Base-by-base conservation (phyloP, 2,329 filamentous ascomycete genomes). In the Pseudocercospora eumusae region DNA sequence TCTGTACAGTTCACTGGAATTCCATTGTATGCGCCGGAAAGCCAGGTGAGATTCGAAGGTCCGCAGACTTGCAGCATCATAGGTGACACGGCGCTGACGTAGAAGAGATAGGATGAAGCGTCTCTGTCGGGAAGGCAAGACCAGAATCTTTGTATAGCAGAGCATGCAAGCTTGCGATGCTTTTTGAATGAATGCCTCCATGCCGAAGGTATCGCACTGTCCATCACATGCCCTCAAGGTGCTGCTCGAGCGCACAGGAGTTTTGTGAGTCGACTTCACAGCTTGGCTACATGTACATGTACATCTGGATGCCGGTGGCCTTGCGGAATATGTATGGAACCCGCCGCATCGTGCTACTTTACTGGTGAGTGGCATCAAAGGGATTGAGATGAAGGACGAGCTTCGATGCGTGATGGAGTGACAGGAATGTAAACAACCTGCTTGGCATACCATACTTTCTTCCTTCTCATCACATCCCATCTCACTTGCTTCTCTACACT, bases 11-110 rank as follows among this genome's bases (percentile, higher is more conserved):
- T 21, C 3, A 13, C 27, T 21, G 18, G 18, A 18, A 13, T 40
- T n/a, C 52, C 52, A 23, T n/a, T 54, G 52, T 54, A 54, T 23
- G 52, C 52, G 3, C 27, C 52, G 28, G 52, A 54, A 23, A 54
- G 52, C 8, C 28, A 54, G 52, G 52, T 54, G 52, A 54, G 52
- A 36, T 40, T 40, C 18, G 28, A 40, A 23, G 25, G 52, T 54
- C 52, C 20, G 52, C 31, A 33, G 31, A 15, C 31, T 33, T 33
- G 31, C 31, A 33, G 31, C 52, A 54, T 21, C 15, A 4, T 21
- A 28, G 31, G 11, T 10, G 9, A 18, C 18, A 40, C 36, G 15
- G 1, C 18, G 36, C 36, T 40, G 36, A 40, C 13, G 36, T n/a
- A 40, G 36, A 7, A 18, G 15, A 40, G 8, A n/a, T 15, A 40